phyloP scores from a whole-genome alignment of 129 eudicot genomes.

The carrot (Daucus carota) region DNA sequence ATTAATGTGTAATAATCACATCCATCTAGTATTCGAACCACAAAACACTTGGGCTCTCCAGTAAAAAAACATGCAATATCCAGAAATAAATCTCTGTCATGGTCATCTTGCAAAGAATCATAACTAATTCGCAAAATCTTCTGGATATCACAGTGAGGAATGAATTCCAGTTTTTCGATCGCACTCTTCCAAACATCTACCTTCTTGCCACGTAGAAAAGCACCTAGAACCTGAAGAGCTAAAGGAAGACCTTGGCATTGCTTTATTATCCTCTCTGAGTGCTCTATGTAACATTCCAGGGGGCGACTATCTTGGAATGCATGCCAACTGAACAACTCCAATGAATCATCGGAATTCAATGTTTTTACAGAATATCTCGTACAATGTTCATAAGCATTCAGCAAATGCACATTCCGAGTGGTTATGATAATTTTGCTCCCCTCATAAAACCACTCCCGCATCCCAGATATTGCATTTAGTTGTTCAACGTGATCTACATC shows the following conservation, averaged over 20 bases:
- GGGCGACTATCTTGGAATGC: conserved; percentile 26
- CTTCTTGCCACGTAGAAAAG: conserved; percentile 8
- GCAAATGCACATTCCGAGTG: conserved; percentile 1
- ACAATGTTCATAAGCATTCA: background rate
- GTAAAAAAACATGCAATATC: conserved; percentile 38
- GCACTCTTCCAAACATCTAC: conserved; percentile 14
- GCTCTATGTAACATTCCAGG: background rate
- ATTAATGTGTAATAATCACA: conserved; percentile 14
- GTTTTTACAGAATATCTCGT: background rate
- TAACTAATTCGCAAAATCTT: conserved; percentile 21
- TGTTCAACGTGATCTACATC: conserved; percentile 19
- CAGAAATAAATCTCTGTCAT: conserved; percentile 21
- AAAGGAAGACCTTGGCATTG: conserved; percentile 33
- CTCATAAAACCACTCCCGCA: conserved; percentile 1
- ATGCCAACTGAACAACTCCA: conserved; percentile 30
- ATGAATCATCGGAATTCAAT: conserved; percentile 17
- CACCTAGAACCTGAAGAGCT: conserved; percentile 25
- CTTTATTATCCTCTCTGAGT: background rate
- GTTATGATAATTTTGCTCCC: conserved; percentile 33
- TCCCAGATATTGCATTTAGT: conserved; percentile 20
- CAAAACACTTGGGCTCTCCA: conserved; percentile 17
- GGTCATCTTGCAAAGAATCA: conserved; percentile 10
- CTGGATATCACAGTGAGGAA: background rate
- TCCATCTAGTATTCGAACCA: conserved; percentile 13
- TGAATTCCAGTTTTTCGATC: conserved; percentile 12